Evolutionary conservation across 208 protist species (phyloP), one percentile per base, ranked within the genome.

Genomic region (Wallacemonas sp.): DNA sequence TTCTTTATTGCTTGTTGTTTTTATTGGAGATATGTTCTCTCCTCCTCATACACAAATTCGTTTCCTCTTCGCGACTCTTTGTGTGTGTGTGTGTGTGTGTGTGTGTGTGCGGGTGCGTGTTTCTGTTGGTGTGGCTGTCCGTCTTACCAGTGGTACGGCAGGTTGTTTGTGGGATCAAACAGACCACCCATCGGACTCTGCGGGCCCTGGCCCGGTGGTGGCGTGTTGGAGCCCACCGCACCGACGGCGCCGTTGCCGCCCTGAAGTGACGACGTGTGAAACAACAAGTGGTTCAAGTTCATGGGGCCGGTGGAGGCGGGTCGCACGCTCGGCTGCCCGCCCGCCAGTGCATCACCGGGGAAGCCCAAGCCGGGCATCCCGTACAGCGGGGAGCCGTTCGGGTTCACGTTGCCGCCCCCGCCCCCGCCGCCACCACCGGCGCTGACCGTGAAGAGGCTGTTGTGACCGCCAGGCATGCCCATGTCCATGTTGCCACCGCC

Each of bases 401-500:
- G 7, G 20, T 32, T n/a, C n/a, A n/a, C n/a, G n/a, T n/a, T n/a
- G n/a, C n/a, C n/a, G n/a, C n/a, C n/a, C n/a, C n/a, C n/a, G n/a
- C n/a, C n/a, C n/a, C n/a, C 4, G 18, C 44, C 16, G 16, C 8
- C 18, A 16, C 48, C 22, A 38, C 57, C 57, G 16, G 45, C 67
- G 61, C 41, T 25, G 44, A 79, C 32, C 14, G 57, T 63, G 31
- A 70, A 79, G 28, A 70, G 28, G 12, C 59, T 28, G 61, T 38
- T 61, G 20, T 39, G 38, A 0, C 29, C 44, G 1, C 42, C 23
- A 28, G 65, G 42, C 61, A 67, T 55, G 25, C 65, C 52, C 22
- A 59, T 20, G 32, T 28, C 52, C 31, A 25, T 33, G 31, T 25
- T 14, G 7, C 44, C 44, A 23, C 44, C 44, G 44, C 44, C 20